A percentile compares a stretch with the other conserved stretches of the same genome.
phyloP scores from a whole-genome alignment of 306 rosid species.

The Prosopis cineraria region DNA sequence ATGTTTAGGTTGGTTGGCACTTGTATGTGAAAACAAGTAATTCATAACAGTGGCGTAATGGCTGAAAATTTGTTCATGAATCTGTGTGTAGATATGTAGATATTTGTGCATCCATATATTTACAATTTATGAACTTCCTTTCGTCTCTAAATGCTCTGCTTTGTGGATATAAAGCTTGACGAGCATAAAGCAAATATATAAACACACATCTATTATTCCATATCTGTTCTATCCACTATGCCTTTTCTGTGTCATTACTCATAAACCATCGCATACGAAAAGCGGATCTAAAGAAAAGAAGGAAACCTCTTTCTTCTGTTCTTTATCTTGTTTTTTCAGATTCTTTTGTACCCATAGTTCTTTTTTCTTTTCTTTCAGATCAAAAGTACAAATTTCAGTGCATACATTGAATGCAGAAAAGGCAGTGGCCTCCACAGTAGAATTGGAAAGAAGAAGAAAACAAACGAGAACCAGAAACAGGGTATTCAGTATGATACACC shows the following conservation, averaged over 20 bases:
- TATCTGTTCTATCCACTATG: neutral
- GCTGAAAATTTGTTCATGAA: neutral
- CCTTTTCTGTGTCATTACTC: neutral
- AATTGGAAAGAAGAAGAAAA: neutral
- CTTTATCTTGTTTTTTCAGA: neutral
- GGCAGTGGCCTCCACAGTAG: neutral
- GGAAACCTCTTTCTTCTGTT: neutral
- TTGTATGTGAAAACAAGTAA: neutral
- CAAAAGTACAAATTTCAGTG: neutral
- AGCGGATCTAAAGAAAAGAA: neutral
- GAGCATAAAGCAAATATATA: conserved; percentile 11
- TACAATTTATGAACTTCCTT: neutral
- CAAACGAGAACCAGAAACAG: neutral
- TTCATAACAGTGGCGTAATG: neutral
- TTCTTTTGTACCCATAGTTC: neutral
- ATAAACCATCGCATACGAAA: neutral
- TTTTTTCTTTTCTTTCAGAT: neutral
- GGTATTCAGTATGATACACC: neutral
- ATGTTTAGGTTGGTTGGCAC: conserved; percentile 21
- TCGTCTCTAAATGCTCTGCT: conserved; percentile 17
- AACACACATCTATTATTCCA: neutral
- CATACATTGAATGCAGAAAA: conserved; percentile 2
- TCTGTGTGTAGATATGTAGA: neutral
- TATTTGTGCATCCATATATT: neutral
- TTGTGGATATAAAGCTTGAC: neutral